Conservation (phyloP, 179 eudicot genomes). For the Heliamphora pulchella region DNA sequence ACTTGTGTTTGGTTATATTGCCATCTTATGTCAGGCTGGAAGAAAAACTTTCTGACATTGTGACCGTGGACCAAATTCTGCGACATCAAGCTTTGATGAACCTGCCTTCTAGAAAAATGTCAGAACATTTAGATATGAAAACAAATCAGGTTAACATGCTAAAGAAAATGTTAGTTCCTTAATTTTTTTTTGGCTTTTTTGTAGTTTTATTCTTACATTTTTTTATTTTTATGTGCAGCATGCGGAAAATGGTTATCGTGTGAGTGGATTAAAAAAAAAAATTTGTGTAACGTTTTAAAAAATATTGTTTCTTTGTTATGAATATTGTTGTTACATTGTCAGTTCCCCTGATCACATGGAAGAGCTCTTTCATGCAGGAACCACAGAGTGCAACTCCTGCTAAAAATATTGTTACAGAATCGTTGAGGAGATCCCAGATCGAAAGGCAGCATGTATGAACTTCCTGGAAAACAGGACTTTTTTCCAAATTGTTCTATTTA, state of each 20-base stretch:
- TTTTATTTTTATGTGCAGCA: constrained; percentile 26
- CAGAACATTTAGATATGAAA: constrained; percentile 28
- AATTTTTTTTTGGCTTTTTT: background rate
- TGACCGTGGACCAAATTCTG: constrained; percentile 49
- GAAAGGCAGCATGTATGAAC: constrained; percentile 72
- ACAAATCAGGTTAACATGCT: constrained; percentile 25
- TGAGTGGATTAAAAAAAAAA: constrained; percentile 15
- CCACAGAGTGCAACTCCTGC: constrained; percentile 34
- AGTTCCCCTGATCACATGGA: constrained; percentile 2
- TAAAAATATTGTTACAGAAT: constrained; percentile 49
- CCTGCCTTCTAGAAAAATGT: constrained; percentile 35
- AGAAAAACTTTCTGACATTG: constrained; percentile 70
- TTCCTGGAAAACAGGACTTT: background rate
- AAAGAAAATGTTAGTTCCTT: background rate
- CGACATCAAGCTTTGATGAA: constrained; percentile 46
- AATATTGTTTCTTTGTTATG: background rate
- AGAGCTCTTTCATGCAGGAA: constrained; percentile 41
- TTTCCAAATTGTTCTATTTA: background rate
- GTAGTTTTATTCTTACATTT: constrained; percentile 10
- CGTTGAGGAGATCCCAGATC: constrained; percentile 59
- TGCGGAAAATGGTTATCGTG: constrained; percentile 35
- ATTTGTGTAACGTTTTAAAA: background rate
- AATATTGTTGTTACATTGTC: background rate
- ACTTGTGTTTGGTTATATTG: constrained; percentile 10
- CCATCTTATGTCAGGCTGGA: constrained; percentile 48